Base-by-base conservation (phyloP, 1,284 basidiomycete genomes). In the Leccinum angustisporum region DNA sequence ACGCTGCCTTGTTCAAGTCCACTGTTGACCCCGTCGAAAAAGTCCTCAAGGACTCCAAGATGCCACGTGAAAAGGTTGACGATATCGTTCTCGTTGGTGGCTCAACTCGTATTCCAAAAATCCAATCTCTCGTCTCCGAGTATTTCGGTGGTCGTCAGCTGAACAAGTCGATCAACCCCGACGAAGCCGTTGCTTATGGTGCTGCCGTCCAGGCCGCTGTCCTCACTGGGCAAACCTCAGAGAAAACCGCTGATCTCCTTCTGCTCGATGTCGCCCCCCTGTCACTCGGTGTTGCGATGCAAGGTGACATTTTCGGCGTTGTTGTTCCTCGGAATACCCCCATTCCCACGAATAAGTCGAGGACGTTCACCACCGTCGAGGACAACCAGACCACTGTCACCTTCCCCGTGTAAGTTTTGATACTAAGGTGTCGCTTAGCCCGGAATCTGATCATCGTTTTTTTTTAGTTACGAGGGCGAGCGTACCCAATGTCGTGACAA, bases 51-150 rank as follows among this genome's bases (percentile, higher is more conserved):
- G 97, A 99, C 81, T 88, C 97, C 68, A 99, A 98, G 87, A 97
- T 99, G 80, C 80, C 94, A 70, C 91, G 92, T 68, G 92, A 95
- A 76, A 98, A 98, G 87, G 95, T 98, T 69, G 93, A 99, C 77
- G 97, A 99, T 73, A 98, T 99, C 70, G 97, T 99, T 76, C 94
- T 99, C 64, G 97, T 99, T 70, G 97, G 97, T 84, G 96, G 97
- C 70, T 99, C 97, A 61, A 99, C 97, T 70, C 97, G 97, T 88
- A 99, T 99, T 78, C 97, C 97, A 73, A 98, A 98, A 86, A 94
- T 99, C 72, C 97, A 98, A 82, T 87, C 94, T 33, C 90, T 99
- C 65, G 95, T 99, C 63, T 98, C 96, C 66, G 97, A 99, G 78
- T 95, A 90, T 87, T 99, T 99, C 78, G 92, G 91, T 79, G 95